Base-by-base conservation (phyloP, 495 filamentous ascomycete genomes). In the Podospora pseudopauciseta region DNA sequence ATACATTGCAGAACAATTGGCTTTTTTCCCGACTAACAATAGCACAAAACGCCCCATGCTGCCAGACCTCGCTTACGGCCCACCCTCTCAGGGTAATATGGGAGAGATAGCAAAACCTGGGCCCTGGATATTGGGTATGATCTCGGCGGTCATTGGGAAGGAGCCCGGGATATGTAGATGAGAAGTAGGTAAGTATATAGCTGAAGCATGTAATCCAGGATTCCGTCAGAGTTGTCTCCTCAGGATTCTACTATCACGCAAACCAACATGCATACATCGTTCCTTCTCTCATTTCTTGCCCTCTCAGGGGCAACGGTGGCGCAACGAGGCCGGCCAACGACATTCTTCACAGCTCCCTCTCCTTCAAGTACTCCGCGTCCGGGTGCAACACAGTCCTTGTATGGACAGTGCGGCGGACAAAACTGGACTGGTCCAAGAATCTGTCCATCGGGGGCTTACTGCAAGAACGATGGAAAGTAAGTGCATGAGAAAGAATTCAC, bases 381-480 rank as follows among this genome's bases (percentile, higher is more conserved):
- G 9, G 59, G 16, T 6, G 27, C 61, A 7, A 63, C 61, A 6
- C 61, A 63, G 32, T 34, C 27, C 5, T 32, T 63, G 18, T 63
- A 49, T 5, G 61, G 61, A 7, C 28, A 49, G 20, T 63, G 61
- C 30, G 61, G 61, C 30, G 61, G 61, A 20, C 61, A 63, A 49
- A 63, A 39, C 28, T 63, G 32, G 30, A 49, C 28, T 16, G 61
- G 61, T 9, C 61, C 61, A 18, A 63, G 32, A 6, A n/a, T 16
- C 4, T 63, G 61, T 49, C 61, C 61, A 7, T 23, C 61, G 4
- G 61, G 61, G 20, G n/a, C 30, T n/a, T 63, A 63, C n/a, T 63
- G 61, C 61, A 63, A 49, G 18, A 19, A 19, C n/a, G 61, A 63
- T 49, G 61, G 61, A 49, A 63, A 63, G 61, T 63, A 44, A 63